Percentiles rank a stretch among this genome's conserved stretches.
These are phyloP conservation scores for Avicennia marina DNA, from an alignment of 257 asterid species.

Conservation along the genomic window DNA sequence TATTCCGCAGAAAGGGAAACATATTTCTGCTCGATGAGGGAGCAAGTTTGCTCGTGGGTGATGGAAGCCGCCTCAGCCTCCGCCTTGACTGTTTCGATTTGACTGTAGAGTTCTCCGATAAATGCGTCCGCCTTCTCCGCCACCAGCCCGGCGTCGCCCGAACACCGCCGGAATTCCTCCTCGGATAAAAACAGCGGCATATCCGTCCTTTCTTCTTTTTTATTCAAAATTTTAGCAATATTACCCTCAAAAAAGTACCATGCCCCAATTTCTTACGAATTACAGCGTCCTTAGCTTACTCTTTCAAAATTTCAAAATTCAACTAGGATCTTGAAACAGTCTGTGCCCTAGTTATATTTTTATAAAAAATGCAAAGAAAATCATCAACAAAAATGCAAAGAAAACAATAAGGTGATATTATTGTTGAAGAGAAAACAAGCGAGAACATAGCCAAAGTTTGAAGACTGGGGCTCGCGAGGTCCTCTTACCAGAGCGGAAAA, in stretches of 20 bases:
- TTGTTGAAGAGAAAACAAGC: too few species aligned
- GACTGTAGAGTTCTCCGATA: constrained; percentile 54
- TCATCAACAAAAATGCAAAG: neutral
- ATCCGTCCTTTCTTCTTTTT: neutral
- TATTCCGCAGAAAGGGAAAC: constrained; percentile 61
- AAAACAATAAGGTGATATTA: too few species aligned
- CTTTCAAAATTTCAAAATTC: neutral
- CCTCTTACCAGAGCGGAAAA: too few species aligned
- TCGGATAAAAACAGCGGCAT: constrained; percentile 88
- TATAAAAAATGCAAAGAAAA: too few species aligned
- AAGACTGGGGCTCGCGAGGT: too few species aligned
- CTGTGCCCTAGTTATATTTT: constrained; percentile 7
- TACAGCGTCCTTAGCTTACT: constrained; percentile 22
- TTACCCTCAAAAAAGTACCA: neutral
- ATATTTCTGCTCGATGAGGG: constrained; percentile 76
- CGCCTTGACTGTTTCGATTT: constrained; percentile 73
- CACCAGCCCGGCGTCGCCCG: constrained; percentile 52
- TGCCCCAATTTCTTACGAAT: neutral
- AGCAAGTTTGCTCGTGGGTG: constrained; percentile 86
- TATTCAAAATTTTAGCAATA: constrained; percentile 6
- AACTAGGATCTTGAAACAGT: neutral
- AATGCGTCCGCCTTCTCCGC: constrained; percentile 85
- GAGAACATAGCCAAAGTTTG: too few species aligned
- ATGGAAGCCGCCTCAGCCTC: constrained; percentile 84
- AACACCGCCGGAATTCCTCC: constrained; percentile 60